Evolutionary conservation across 495 filamentous ascomycete genomes (phyloP).

Genomic region (Xylaria castorea): DNA sequence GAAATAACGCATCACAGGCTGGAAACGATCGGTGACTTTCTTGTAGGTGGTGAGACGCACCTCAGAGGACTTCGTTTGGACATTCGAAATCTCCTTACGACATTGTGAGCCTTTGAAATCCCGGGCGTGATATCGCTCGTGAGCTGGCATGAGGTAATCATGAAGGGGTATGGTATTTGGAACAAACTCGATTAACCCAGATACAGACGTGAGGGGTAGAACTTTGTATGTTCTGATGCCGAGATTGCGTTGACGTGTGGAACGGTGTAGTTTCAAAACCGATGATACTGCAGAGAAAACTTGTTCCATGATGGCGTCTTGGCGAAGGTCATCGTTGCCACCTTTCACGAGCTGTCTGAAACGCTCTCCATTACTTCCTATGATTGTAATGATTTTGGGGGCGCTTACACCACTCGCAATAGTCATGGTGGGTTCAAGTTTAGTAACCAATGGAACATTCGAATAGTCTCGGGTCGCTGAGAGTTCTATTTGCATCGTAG

Average conservation of each 20-base stretch:
- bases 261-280: slow-evolving; percentile 81
- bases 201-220: slow-evolving; percentile 77
- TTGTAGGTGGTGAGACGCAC: slow-evolving; percentile 75
- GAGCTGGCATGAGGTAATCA: slow-evolving; percentile 89
- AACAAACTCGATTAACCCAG: slow-evolving; percentile 98
- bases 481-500: slow-evolving; percentile 85
- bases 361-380: slow-evolving; percentile 73
- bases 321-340: slow-evolving; percentile 93
- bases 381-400: slow-evolving; percentile 86
- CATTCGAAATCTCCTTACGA: slow-evolving; percentile 77
- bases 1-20: slow-evolving; percentile 95
- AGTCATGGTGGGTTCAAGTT: slow-evolving; percentile 72
- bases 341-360: slow-evolving; percentile 95
- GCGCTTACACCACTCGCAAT: slow-evolving; percentile 90
- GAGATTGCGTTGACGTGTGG: slow-evolving; percentile 86
- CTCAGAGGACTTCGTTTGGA: slow-evolving; percentile 69
- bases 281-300: slow-evolving; percentile 96
- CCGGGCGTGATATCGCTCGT: slow-evolving; percentile 83
- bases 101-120: slow-evolving; percentile 78
- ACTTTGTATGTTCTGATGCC: slow-evolving; percentile 96
- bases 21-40: slow-evolving; percentile 77
- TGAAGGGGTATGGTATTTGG: slow-evolving; percentile 88
- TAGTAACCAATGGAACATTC: slow-evolving; percentile 70
- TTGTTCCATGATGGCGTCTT: slow-evolving; percentile 99
- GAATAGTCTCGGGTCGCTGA: slow-evolving; percentile 77